Conservation (phyloP, 768 basidiomycete genomes). For the Piloderma croceum region DNA sequence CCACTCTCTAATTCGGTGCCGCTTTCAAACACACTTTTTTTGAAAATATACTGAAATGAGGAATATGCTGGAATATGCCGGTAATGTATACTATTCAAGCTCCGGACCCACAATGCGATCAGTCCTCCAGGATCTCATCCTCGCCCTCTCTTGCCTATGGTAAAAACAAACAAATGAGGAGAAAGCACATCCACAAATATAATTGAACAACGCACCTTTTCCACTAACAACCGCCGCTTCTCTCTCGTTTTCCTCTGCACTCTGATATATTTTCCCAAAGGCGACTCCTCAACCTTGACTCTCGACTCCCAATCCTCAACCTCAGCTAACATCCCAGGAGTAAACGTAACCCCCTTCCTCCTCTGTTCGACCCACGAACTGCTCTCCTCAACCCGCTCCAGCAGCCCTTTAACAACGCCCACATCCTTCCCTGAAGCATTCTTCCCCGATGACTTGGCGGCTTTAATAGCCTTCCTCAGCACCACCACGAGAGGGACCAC, state of each 20-base stretch:
- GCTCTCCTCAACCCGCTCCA: slow-evolving; percentile 87
- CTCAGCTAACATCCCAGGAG: slow-evolving; percentile 62
- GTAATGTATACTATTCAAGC: not conserved
- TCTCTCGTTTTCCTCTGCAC: slow-evolving; percentile 78
- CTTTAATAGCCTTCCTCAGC: slow-evolving; percentile 71
- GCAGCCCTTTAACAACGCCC: slow-evolving; percentile 60
- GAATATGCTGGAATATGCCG: too few species aligned
- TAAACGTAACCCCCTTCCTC: slow-evolving; percentile 66
- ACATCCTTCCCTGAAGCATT: slow-evolving; percentile 47
- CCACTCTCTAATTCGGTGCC: too few species aligned
- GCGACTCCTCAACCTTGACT: slow-evolving; percentile 58
- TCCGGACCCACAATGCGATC: slow-evolving; percentile 3
- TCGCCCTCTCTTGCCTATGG: slow-evolving; percentile 64
- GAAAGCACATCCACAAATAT: slow-evolving; percentile 11
- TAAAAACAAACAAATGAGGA: slow-evolving; percentile 13
- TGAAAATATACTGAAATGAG: too few species aligned
- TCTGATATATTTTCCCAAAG: slow-evolving; percentile 77
- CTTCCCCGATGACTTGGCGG: slow-evolving; percentile 36
- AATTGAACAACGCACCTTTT: slow-evolving; percentile 52
- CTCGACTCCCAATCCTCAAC: slow-evolving; percentile 68
- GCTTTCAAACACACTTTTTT: too few species aligned
- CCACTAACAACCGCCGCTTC: slow-evolving; percentile 60
- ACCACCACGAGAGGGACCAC: slow-evolving; percentile 70
- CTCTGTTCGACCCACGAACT: slow-evolving; percentile 69
- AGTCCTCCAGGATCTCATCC: slow-evolving; percentile 60